Evolutionary conservation across 2,329 filamentous ascomycete species (phyloP), one percentile per base, ranked within the genome.

Genomic region (Moelleriella libera): DNA sequence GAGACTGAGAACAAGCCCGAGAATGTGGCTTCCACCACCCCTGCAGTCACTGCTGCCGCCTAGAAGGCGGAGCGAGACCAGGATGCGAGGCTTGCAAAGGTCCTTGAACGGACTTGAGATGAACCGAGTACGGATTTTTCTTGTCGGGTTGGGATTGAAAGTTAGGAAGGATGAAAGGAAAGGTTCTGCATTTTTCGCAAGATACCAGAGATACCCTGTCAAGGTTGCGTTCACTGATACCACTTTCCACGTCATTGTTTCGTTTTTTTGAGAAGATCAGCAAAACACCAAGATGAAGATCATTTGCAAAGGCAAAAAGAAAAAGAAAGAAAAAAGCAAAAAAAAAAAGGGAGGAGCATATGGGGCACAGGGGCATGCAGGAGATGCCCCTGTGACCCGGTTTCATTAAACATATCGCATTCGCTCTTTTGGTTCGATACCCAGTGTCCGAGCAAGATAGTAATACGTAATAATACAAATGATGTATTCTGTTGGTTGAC

Each of bases 191-290:
- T 75, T 74, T 74, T 64, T 65, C 61, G 60, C 61, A 64, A 66
- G 64, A 67, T 66, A 66, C 64, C 68, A 67, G 48, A 72, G 70
- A 74, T 73, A 74, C 71, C 71, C 71, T 68, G 66, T 70, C 66
- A 63, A 71, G 66, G 70, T 67, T 71, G 68, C 65, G 65, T 67
- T 66, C 60, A 60, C 58, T 65, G 63, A 65, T 65, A 66, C 63
- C 63, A 64, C 55, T 63, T 63, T 64, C 54, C 54, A 62, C 60
- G 60, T 54, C 57, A 54, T 54, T 58, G 56, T 54, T 50, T 47
- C 51, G 49, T 43, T 6, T n/a, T 29, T 8, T 10, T 43, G 5
- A 8, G 30, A 30, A 30, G 30, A 32, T 10, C 29, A 14, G 34
- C 32, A 52, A 45, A 41, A 46, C 40, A 14, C 14, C 40, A 21